phyloP scores from a whole-genome alignment of 2,329 filamentous ascomycete species.

The Arthrobotrys pseudoclavata region DNA sequence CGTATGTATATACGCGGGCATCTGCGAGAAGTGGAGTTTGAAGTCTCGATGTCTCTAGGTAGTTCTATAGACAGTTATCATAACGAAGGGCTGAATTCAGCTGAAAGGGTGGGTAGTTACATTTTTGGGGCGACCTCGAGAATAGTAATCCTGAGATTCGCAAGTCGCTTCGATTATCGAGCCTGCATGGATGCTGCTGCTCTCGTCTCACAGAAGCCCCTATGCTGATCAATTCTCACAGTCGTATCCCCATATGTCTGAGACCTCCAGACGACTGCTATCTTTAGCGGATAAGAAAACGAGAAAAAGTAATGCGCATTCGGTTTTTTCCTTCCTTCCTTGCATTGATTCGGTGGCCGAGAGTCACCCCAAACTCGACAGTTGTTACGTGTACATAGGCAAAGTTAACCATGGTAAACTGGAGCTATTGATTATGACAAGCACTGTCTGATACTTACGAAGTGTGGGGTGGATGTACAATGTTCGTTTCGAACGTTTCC shows the following conservation, averaged over 20 bases:
- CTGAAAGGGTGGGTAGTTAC: not conserved
- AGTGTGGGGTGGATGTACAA: constrained; percentile 17
- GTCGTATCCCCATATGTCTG: constrained; percentile 20
- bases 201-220: constrained; percentile 19
- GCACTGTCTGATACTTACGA: not conserved
- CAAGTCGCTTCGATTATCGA: constrained; percentile 44
- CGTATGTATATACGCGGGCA: constrained; percentile 3
- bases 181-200: constrained; percentile 14
- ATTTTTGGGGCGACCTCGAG: constrained; percentile 8
- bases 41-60: not conserved
- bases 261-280: constrained; percentile 23
- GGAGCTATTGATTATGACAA: not conserved
- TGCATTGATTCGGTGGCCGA: constrained; percentile 7
- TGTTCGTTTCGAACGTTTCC: not conserved
- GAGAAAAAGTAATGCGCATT: not conserved
- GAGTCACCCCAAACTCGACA: constrained; percentile 7
- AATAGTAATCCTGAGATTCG: constrained; percentile 37
- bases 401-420: constrained; percentile 19
- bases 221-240: constrained; percentile 7
- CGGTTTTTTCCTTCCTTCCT: not conserved
- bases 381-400: not conserved
- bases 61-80: constrained; percentile 8
- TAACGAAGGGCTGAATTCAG: not conserved
- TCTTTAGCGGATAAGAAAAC: constrained; percentile 15
- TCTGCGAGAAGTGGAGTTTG: constrained; percentile 2